A percentile compares a stretch with the other conserved stretches of the same genome.
Evolutionary conservation across 495 filamentous ascomycete genomes (phyloP).

Genomic region (Hypoxylon lienhwacheense): DNA sequence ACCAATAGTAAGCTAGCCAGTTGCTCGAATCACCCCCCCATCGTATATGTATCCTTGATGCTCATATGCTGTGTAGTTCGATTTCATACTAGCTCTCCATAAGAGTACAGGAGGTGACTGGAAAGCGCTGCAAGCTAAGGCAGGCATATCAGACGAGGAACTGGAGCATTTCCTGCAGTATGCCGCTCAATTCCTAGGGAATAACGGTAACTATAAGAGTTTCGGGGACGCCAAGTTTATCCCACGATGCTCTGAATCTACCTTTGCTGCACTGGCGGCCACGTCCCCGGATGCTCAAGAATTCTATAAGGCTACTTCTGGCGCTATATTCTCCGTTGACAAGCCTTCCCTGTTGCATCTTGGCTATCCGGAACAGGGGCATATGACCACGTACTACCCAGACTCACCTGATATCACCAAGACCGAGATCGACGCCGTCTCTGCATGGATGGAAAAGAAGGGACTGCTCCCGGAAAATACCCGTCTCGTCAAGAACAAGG

Average conservation of each 20-base stretch:
- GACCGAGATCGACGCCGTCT: conserved; percentile 73
- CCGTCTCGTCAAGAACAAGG: conserved; percentile 71
- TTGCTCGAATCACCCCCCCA: background rate
- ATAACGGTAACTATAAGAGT: conserved; percentile 92
- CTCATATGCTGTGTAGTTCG: conserved; percentile 53
- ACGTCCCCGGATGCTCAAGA: conserved; percentile 60
- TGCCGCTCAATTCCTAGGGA: conserved; percentile 84
- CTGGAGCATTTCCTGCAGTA: conserved; percentile 82
- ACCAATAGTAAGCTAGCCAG: conserved; percentile 55
- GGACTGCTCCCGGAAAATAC: conserved; percentile 80
- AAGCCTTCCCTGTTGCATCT: conserved; percentile 75
- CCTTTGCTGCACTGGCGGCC: conserved; percentile 71
- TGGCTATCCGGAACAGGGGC: conserved; percentile 79
- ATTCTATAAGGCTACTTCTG: conserved; percentile 67
- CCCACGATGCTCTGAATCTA: conserved; percentile 68
- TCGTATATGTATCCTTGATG: conserved; percentile 21
- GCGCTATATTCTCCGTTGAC: conserved; percentile 73
- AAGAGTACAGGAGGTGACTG: conserved; percentile 76
- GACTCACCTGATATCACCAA: conserved; percentile 83
- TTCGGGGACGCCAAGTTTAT: conserved; percentile 96
- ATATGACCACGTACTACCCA: conserved; percentile 92
- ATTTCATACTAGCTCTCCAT: conserved; percentile 83
- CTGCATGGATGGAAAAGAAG: conserved; percentile 74
- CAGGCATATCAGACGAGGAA: conserved; percentile 68
- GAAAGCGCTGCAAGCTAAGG: conserved; percentile 67